phyloP scores from a whole-genome alignment of 139 green algal species.

The Zygnema cylindricum region DNA sequence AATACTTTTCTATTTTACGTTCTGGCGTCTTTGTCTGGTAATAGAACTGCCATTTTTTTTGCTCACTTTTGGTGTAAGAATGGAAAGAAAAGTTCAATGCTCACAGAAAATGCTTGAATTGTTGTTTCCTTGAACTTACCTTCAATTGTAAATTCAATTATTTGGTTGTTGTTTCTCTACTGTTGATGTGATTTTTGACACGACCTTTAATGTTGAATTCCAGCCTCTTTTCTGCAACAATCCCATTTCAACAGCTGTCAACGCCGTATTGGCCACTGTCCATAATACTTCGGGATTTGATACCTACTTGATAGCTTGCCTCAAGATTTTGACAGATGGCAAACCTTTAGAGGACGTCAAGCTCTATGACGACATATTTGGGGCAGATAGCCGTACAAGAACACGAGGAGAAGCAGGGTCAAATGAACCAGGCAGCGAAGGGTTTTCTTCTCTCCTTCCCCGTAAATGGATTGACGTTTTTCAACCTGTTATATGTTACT shows the following conservation, averaged over 20 bases:
- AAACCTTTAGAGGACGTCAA: not conserved
- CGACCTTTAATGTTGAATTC: not conserved
- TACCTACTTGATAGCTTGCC: constrained; percentile 37
- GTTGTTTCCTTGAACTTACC: too few species aligned
- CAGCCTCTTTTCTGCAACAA: constrained; percentile 56
- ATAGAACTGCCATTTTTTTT: not conserved
- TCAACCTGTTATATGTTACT: not conserved
- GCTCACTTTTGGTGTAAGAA: too few species aligned
- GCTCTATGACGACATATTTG: not conserved
- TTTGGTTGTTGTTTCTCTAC: too few species aligned
- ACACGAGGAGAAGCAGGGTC: not conserved
- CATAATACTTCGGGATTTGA: constrained; percentile 41
- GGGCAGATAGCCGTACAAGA: not conserved
- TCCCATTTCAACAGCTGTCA: constrained; percentile 28
- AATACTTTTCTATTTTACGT: too few species aligned
- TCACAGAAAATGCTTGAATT: too few species aligned
- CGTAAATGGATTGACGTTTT: not conserved
- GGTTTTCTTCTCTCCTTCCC: not conserved
- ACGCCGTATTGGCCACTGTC: constrained; percentile 37
- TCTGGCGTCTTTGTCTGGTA: not conserved
- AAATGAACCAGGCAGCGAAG: not conserved
- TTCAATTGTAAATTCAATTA: too few species aligned
- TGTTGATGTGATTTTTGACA: too few species aligned
- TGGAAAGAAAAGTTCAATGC: too few species aligned
- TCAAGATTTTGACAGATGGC: constrained; percentile 22